Evolutionary conservation across 495 filamentous ascomycete genomes (phyloP).

Genomic region (Hamigera avellanea): DNA sequence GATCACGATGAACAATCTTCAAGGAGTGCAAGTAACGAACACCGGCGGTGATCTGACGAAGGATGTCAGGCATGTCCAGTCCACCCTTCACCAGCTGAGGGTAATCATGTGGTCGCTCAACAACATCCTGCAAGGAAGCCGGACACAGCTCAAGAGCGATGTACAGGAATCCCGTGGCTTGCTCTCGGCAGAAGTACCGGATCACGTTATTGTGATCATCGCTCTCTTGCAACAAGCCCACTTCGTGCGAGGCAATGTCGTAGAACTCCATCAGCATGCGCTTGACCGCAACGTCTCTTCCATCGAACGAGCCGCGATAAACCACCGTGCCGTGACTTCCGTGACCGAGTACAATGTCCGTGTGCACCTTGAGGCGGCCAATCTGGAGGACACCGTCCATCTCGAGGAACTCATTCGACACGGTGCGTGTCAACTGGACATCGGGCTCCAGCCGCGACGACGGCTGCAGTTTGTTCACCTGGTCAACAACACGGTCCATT

Average conservation of each 20-base stretch:
- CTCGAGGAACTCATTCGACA: constrained; percentile 29
- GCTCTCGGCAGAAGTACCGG: constrained; percentile 85
- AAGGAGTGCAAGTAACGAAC: constrained; percentile 81
- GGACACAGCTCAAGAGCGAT: constrained; percentile 95
- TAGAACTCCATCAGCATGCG: constrained; percentile 91
- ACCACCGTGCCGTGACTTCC: constrained; percentile 84
- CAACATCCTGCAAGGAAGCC: constrained; percentile 80
- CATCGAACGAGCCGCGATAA: constrained; percentile 76
- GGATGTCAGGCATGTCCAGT: constrained; percentile 48
- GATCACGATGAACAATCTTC: constrained; percentile 90
- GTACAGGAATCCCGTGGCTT: constrained; percentile 83
- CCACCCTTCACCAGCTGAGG: constrained; percentile 40
- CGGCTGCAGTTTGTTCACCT: constrained; percentile 24
- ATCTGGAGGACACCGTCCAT: constrained; percentile 50
- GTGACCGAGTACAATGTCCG: constrained; percentile 59
- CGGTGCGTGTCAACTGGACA: constrained; percentile 28
- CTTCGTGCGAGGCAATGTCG: constrained; percentile 91
- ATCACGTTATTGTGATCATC: constrained; percentile 96
- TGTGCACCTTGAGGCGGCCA: constrained; percentile 61
- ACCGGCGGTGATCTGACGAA: constrained; percentile 80
- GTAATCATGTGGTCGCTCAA: constrained; percentile 55
- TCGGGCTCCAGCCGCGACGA: constrained; percentile 46
- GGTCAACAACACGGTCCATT: constrained; percentile 30
- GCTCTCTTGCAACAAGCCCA: constrained; percentile 77
- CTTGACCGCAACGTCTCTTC: constrained; percentile 89